Evolutionary conservation across 2,329 filamentous ascomycete genomes (phyloP).

Genomic region (Exophiala sideris): DNA sequence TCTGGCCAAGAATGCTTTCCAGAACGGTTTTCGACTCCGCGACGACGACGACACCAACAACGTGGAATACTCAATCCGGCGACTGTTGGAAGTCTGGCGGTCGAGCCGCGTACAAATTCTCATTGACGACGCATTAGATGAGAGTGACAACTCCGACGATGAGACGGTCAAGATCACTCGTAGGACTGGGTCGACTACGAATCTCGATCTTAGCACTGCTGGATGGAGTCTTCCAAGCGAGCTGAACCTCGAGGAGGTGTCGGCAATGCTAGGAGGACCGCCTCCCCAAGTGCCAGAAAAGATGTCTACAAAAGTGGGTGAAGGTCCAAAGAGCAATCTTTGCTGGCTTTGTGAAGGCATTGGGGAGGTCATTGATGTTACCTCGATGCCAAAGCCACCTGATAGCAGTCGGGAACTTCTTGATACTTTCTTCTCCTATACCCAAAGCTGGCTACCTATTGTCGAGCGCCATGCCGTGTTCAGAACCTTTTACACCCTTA

Average conservation of each 20-base stretch:
- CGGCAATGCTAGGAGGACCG: too few relatives aligned
- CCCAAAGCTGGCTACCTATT: not conserved
- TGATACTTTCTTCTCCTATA: not conserved
- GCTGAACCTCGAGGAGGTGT: too few relatives aligned
- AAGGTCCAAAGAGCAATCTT: not conserved
- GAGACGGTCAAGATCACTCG: not conserved
- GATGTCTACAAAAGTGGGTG: not conserved
- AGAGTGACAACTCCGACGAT: not conserved
- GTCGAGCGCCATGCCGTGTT: not conserved
- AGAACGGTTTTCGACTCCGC: not conserved
- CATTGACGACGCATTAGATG: not conserved
- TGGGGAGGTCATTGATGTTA: not conserved
- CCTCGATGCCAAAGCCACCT: not conserved
- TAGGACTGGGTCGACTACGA: too few relatives aligned
- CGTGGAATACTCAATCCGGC: too few relatives aligned
- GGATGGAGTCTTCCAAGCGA: too few relatives aligned
- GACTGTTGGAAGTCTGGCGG: not conserved
- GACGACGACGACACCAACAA: not conserved
- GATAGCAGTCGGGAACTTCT: not conserved
- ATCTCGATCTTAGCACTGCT: too few relatives aligned
- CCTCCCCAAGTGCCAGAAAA: too few relatives aligned
- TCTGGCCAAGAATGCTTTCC: constrained; percentile 39
- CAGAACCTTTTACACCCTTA: constrained; percentile 14
- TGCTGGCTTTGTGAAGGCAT: not conserved
- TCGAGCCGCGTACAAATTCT: not conserved